Conservation (phyloP, 1,139 yeast genomes). For the Protomyces inouyei region DNA sequence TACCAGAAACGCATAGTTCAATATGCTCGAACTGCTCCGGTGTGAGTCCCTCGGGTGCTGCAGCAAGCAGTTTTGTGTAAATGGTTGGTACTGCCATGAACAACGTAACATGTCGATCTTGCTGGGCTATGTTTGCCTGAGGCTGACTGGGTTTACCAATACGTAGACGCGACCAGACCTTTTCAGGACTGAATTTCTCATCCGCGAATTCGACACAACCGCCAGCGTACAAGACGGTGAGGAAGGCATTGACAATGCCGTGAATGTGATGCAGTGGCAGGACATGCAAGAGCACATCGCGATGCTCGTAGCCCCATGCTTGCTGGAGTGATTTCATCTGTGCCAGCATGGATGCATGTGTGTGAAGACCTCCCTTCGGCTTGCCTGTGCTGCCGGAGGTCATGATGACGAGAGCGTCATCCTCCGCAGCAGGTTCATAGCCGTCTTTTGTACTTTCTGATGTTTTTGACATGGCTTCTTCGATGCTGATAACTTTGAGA, state of each 20-base stretch:
- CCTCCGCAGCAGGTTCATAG: not conserved
- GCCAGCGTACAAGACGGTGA: slow-evolving; percentile 40
- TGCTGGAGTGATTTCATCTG: slow-evolving; percentile 39
- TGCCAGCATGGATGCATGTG: slow-evolving; percentile 39
- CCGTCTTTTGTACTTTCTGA: not conserved
- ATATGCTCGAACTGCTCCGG: slow-evolving; percentile 27
- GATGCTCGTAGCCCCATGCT: slow-evolving; percentile 39
- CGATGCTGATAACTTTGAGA: not conserved
- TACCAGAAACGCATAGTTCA: slow-evolving; percentile 41
- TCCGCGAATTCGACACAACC: slow-evolving; percentile 39
- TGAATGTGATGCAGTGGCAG: slow-evolving; percentile 43
- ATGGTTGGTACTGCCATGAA: slow-evolving; percentile 44
- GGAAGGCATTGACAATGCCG: slow-evolving; percentile 41
- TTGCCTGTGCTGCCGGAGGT: slow-evolving; percentile 43
- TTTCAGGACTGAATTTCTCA: slow-evolving; percentile 39
- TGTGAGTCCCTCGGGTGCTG: slow-evolving; percentile 1
- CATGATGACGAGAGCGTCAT: slow-evolving; percentile 37
- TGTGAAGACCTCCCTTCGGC: slow-evolving; percentile 42
- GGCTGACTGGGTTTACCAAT: slow-evolving; percentile 30
- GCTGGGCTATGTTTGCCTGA: slow-evolving; percentile 10
- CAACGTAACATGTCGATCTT: slow-evolving; percentile 38
- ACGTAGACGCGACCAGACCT: slow-evolving; percentile 35
- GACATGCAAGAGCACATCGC: slow-evolving; percentile 39
- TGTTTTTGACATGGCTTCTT: not conserved
- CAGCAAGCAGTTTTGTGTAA: slow-evolving; percentile 34